phyloP scores from a whole-genome alignment of 805 yeast genomes.

The Saccharomycopsis synnaedendra region DNA sequence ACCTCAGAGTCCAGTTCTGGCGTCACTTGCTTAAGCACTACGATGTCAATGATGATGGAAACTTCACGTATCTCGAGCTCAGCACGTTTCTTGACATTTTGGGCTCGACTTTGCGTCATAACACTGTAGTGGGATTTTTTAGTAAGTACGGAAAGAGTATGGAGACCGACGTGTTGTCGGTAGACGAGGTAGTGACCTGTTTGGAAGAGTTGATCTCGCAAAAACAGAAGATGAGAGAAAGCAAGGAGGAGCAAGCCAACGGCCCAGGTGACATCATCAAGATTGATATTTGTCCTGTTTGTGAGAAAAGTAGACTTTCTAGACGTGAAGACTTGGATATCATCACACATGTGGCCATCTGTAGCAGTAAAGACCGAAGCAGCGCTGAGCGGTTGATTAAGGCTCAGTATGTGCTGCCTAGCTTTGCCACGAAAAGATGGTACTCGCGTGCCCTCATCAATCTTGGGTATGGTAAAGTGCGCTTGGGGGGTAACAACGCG shows the following conservation, averaged over 20 bases:
- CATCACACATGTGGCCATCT: constrained; percentile 79
- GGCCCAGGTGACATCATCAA: constrained; percentile 30
- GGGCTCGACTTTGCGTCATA: constrained; percentile 35
- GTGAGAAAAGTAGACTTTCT: constrained; percentile 47
- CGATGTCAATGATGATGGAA: constrained; percentile 30
- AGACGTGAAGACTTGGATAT: constrained; percentile 52
- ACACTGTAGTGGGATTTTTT: constrained; percentile 23
- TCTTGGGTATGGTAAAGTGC: constrained; percentile 79
- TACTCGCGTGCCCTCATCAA: constrained; percentile 72
- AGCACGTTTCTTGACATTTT: constrained; percentile 52
- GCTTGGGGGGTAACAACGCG: constrained; percentile 82
- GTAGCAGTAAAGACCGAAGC: constrained; percentile 71
- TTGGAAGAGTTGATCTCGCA: constrained; percentile 25
- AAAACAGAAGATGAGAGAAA: not conserved
- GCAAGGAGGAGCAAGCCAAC: not conserved
- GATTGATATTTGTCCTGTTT: constrained; percentile 70
- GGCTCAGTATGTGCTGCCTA: constrained; percentile 65
- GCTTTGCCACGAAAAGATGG: constrained; percentile 83
- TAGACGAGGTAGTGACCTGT: constrained; percentile 42
- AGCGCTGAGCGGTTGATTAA: constrained; percentile 51
- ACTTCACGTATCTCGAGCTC: constrained; percentile 48
- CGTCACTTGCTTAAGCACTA: constrained; percentile 44
- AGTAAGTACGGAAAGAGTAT: constrained; percentile 20
- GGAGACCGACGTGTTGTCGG: constrained; percentile 33
- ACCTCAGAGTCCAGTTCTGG: constrained; percentile 63